Evolutionary conservation across 2,329 filamentous ascomycete species (phyloP), one percentile per base, ranked within the genome.

Genomic region (Dendryphion nanum): DNA sequence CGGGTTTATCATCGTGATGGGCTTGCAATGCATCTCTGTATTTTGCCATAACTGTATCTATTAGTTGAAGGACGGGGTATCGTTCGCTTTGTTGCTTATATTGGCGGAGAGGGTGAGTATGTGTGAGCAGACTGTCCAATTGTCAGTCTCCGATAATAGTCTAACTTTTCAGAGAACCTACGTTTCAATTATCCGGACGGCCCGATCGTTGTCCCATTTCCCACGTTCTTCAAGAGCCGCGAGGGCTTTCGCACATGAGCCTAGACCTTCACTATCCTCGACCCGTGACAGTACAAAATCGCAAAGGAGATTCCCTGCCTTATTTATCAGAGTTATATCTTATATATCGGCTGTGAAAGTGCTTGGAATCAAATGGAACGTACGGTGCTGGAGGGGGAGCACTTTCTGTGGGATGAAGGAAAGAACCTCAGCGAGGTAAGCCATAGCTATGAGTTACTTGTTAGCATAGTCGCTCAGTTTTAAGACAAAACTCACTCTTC

Each of bases 241-340:
- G 47, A 85, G 61, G 2, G 75, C 81, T 36, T 74, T 71, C 17
- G 82, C 71, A 30, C 79, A 78, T 31, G 78, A 76, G 38, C 76
- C 80, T 69, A 74, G 57, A 33, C 70, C 70, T 49, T 72, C 71
- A 31, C 52, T 57, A 53, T 74, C 72, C 53, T 82, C 75, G 44
- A 84, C 76, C 17, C 82, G 75, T 48, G 82, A 80, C 41, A 82
- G 75, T 28, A 83, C 73, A 61, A 85, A 85, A 37, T 79, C 76
- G 48, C 75, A 78, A 30, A 85, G 67, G 14, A 85, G 58, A 37
- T 68, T 67, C 46, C 81, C 59, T 79, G 64, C 32, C 73, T 14
- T 33, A 14, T 28, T 21, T 43, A n/a, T n/a, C n/a, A n/a, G n/a
- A n/a, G n/a, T n/a, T n/a, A n/a, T n/a, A n/a, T n/a, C n/a, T n/a